Base-by-base conservation (phyloP, 2,329 filamentous ascomycete species). In the Ceratocystis alfenasii region DNA sequence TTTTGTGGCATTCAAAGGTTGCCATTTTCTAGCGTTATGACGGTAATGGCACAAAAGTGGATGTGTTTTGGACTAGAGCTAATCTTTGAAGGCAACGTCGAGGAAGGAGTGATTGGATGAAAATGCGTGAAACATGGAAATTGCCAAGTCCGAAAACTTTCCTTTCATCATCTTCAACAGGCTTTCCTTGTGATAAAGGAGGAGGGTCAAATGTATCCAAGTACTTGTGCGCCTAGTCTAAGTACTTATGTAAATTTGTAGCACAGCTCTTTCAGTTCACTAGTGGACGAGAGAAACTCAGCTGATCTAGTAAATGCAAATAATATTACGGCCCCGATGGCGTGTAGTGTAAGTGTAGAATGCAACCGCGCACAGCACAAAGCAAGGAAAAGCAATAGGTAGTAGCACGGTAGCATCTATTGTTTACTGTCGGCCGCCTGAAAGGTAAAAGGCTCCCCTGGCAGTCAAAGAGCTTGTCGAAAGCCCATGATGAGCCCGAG, bases 31-130 rank as follows among this genome's bases (percentile, higher is more conserved):
- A 30, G 55, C 55, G 30, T n/a, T 20, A 59, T 59, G 55, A 33
- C 55, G 55, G 55, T 53, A 12, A 53, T 53, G 22, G 48, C 48
- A 53, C 48, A 59, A 59, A 59, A 36, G 30, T 59, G 55, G 55
- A 12, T 59, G 48, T 17, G 17, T 15, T 8, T 7, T 30, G 7
- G 55, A 59, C 55, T 30, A 36, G 55, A 30, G 55, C 33, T 36
- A 36, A 36, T 36, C 12, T 28, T 30, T 59, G 55, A 33, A 33
- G 55, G 55, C 55, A 59, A 59, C 5, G 55, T 30, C 25, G 8
- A 59, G 55, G 48, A 50, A 22, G 20, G 12, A 53, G 20, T 53
- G 48, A 53, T 53, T 25, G 48, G 48, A 53, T 53, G 30, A 59
- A 59, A 36, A 30, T 59, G 55, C 28, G 55, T 33, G 55, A 59